Evolutionary conservation across 2,329 filamentous ascomycete species (phyloP), one percentile per base, ranked within the genome.

Genomic region (Neonectria neomacrospora): DNA sequence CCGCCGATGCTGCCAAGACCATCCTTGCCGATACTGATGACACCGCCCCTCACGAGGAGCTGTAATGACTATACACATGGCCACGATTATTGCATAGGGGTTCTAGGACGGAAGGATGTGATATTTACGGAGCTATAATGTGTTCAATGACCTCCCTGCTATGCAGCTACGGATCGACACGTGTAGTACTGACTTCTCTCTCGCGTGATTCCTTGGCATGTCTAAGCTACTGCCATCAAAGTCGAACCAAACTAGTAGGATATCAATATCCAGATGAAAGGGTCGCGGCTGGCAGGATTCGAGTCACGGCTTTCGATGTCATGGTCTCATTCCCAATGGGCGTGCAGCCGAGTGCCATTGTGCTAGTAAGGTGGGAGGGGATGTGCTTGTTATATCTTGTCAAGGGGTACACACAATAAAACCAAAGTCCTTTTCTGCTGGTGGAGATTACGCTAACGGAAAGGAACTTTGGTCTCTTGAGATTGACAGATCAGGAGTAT

Each of bases 11-110:
- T 8, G 81, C 81, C 63, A 86, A 84, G 76, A 85, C 82, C 9
- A 76, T 85, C 23, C 63, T 87, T 62, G 80, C 81, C 55, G 86
- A 88, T 69, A 83, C 82, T 41, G 86, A 88, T 71, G 85, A 86
- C 66, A 71, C 72, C 62, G 81, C 86, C 74, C 85, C 85, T 73
- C 87, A 89, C 79, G 85, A 87, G 72, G 87, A 90, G 78, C 82
- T 90, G 69, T 89, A 79, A 75, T 54, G 54, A 54, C 23, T 20
- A 60, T 61, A 42, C 53, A 53, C 18, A 12, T 44, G 23, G 45
- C 26, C 37, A 61, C 41, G 48, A 71, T 26, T 28, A 56, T 58
- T 61, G 34, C 56, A 71, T 63, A 58, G 18, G 60, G 26, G 42
- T 59, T 54, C 28, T 28, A 28, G 14, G 11, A 28, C 18, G 37